Conservation (phyloP, 768 basidiomycete genomes). For the Mrakia hoshinonis region DNA sequence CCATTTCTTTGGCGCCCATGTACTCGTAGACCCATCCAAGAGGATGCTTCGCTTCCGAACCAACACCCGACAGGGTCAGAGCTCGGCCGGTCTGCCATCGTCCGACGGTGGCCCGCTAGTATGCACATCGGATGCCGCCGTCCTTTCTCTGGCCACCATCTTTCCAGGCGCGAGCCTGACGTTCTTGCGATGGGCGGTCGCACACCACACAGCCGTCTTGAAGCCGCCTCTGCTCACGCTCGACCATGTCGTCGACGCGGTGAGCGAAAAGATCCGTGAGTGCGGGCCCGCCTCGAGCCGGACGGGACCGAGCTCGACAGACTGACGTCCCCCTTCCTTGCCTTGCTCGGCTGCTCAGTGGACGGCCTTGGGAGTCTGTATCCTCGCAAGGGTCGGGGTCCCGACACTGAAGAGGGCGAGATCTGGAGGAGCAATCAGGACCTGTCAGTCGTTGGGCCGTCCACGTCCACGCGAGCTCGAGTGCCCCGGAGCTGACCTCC, state of each 20-base stretch:
- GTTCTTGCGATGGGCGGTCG: slow-evolving; percentile 23
- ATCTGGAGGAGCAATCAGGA: slow-evolving; percentile 12
- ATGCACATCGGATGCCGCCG: neutral
- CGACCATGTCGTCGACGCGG: slow-evolving; percentile 6
- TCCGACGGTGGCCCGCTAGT: neutral
- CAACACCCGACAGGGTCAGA: neutral
- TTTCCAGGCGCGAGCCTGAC: slow-evolving; percentile 8
- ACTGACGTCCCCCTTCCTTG: no score
- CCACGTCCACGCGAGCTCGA: neutral
- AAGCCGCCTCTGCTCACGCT: neutral
- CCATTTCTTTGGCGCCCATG: neutral
- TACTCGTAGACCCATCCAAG: neutral
- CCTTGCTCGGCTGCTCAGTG: neutral
- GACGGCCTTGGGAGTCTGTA: slow-evolving; percentile 24
- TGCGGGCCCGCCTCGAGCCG: neutral
- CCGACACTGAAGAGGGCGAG: neutral
- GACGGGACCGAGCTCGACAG: neutral
- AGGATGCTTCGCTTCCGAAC: slow-evolving; percentile 11
- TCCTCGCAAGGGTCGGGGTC: neutral
- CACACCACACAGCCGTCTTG: slow-evolving; percentile 3
- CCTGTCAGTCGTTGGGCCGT: slow-evolving; percentile 2
- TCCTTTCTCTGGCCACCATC: neutral
- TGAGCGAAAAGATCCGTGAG: slow-evolving; percentile 25
- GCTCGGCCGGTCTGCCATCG: neutral
- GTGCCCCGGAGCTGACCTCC: neutral